phyloP scores from a whole-genome alignment of 2,329 filamentous ascomycete genomes.

The Stemphylium beticola region DNA sequence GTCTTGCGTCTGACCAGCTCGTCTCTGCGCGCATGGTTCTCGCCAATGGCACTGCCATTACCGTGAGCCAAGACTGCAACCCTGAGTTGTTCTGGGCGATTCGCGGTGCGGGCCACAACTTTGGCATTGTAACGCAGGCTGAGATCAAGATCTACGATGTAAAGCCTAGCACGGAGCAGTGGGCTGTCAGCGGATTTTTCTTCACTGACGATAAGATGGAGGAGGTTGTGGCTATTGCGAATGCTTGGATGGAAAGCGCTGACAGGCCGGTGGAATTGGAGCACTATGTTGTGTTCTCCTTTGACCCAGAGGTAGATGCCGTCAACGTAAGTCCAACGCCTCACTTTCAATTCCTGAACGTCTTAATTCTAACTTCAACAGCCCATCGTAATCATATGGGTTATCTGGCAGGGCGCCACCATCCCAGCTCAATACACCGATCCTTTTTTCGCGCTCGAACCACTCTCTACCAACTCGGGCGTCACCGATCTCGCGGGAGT shows the following conservation, averaged over 20 bases:
- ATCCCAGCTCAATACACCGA: conserved; percentile 25
- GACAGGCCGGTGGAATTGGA: conserved; percentile 17
- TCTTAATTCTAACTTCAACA: conserved; percentile 1
- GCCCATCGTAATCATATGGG: conserved; percentile 21
- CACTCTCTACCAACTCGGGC: conserved; percentile 10
- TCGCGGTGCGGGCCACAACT: conserved; percentile 45
- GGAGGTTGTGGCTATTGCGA: conserved; percentile 15
- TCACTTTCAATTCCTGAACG: neutral
- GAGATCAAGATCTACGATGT: conserved; percentile 27
- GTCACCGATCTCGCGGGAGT: conserved; percentile 24
- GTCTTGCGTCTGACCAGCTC: conserved; percentile 33
- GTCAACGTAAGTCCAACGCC: conserved; percentile 14
- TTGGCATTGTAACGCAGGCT: conserved; percentile 39
- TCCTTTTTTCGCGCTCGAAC: conserved; percentile 22
- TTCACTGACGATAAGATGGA: conserved; percentile 29
- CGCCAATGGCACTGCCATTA: conserved; percentile 40
- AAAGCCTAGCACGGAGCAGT: conserved; percentile 11
- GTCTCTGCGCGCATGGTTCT: conserved; percentile 47
- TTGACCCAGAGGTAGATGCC: conserved; percentile 19
- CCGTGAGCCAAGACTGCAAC: conserved; percentile 39
- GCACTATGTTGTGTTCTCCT: conserved; percentile 20
- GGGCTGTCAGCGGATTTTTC: conserved; percentile 18
- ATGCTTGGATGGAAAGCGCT: conserved; percentile 19
- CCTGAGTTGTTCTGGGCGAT: conserved; percentile 49
- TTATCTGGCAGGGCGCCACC: conserved; percentile 24